These are phyloP conservation scores for Berkeleyomyces basicola DNA, from an alignment of 2,329 filamentous ascomycete species.

Conservation along the genomic window DNA sequence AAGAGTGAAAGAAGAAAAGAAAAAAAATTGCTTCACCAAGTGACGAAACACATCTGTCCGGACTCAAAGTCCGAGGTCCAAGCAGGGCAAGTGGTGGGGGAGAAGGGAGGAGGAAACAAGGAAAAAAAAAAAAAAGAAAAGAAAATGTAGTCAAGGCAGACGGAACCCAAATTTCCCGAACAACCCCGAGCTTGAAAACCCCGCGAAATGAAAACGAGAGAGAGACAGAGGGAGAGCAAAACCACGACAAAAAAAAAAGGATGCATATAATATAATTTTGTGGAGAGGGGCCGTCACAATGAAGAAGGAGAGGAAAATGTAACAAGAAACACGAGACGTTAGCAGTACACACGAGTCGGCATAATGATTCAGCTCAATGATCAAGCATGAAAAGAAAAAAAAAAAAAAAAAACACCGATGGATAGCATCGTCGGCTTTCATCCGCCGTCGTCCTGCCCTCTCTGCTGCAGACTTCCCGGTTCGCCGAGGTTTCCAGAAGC, in stretches of 20 bases:
- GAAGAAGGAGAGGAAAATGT: not conserved
- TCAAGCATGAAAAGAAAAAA: too few species aligned
- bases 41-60: not conserved
- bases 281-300: not conserved
- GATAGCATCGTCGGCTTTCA: too few species aligned
- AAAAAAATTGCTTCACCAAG: not conserved
- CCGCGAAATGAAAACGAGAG: not conserved
- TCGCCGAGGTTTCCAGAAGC: too few species aligned
- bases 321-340: too few species aligned
- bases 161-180: not conserved
- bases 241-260: not conserved
- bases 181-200: not conserved
- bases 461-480: too few species aligned
- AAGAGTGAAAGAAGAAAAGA: not conserved
- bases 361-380: too few species aligned
- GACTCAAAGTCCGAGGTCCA: not conserved
- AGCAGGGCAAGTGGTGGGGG: too few species aligned
- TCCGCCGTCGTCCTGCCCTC: too few species aligned
- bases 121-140: not conserved
- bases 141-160: not conserved
- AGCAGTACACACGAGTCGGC: too few species aligned
- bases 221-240: not conserved
- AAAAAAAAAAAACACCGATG: too few species aligned
- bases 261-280: not conserved
- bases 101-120: not conserved